Percentiles rank a stretch among this genome's conserved stretches.
Conservation (phyloP, 2,329 filamentous ascomycete species). For the Epichloe brachyelytri region DNA sequence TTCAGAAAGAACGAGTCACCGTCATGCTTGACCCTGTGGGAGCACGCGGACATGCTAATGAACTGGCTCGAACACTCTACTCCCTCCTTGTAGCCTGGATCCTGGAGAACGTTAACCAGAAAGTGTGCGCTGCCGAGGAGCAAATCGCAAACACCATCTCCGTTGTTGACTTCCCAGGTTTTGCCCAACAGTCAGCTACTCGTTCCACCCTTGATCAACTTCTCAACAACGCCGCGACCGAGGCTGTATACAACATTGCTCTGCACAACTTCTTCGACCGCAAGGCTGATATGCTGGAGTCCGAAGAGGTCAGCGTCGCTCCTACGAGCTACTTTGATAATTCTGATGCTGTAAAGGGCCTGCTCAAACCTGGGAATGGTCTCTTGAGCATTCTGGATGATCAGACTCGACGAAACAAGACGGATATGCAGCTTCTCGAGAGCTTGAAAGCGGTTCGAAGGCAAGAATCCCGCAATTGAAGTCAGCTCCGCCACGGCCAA, state of each 20-base stretch:
- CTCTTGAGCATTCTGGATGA: slow-evolving; percentile 91
- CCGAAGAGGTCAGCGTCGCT: slow-evolving; percentile 80
- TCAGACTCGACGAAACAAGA: slow-evolving; percentile 79
- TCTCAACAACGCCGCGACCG: slow-evolving; percentile 85
- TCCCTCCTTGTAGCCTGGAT: slow-evolving; percentile 88
- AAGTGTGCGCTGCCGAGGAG: slow-evolving; percentile 76
- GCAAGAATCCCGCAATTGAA: slow-evolving; percentile 82
- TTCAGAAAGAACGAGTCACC: slow-evolving; percentile 92
- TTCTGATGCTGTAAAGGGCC: slow-evolving; percentile 79
- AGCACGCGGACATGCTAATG: slow-evolving; percentile 82
- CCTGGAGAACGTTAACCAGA: slow-evolving; percentile 84
- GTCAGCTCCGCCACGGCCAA: slow-evolving; percentile 63
- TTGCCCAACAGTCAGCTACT: slow-evolving; percentile 72
- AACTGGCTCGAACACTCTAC: slow-evolving; percentile 85
- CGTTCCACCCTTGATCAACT: slow-evolving; percentile 82
- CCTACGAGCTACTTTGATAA: slow-evolving; percentile 98
- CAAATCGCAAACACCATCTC: slow-evolving; percentile 86
- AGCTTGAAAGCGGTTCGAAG: slow-evolving; percentile 83
- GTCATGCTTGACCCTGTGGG: slow-evolving; percentile 93
- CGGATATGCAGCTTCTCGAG: slow-evolving; percentile 81
- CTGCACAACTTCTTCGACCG: slow-evolving; percentile 93
- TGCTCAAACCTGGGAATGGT: slow-evolving; percentile 87
- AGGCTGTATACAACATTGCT: slow-evolving; percentile 85
- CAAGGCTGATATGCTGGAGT: slow-evolving; percentile 85
- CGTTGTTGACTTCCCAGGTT: slow-evolving; percentile 92